Conservation (phyloP, 1,284 basidiomycete species). For the Moesziomyces sp. region DNA sequence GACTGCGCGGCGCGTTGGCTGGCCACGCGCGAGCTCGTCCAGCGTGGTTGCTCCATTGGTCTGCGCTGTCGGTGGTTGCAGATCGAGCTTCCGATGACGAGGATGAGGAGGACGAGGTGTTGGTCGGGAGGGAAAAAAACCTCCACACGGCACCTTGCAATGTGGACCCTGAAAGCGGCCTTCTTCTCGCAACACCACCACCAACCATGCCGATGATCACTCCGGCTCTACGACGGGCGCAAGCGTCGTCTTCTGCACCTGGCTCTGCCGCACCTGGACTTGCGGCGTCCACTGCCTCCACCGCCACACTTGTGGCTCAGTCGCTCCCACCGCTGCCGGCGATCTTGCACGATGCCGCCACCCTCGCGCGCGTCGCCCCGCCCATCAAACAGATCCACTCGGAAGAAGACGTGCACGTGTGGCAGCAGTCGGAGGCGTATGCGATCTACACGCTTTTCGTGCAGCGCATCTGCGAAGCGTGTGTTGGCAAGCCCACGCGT, state of each 20-base stretch:
- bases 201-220: slow-evolving; percentile 31
- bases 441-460: slow-evolving; percentile 57
- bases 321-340: slow-evolving; percentile 33
- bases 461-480: slow-evolving; percentile 62
- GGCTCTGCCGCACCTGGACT: neutral
- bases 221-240: slow-evolving; percentile 15
- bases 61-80: neutral
- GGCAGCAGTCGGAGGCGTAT: slow-evolving; percentile 61
- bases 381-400: slow-evolving; percentile 62
- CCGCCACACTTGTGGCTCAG: slow-evolving; percentile 29
- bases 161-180: slow-evolving; percentile 11
- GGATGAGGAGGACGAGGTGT: too few species aligned
- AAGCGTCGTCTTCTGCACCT: neutral
- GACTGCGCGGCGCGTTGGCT: slow-evolving; percentile 1
- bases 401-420: slow-evolving; percentile 62
- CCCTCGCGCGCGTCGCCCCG: slow-evolving; percentile 17
- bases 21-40: slow-evolving; percentile 24
- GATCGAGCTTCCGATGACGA: too few species aligned
- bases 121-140: neutral
- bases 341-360: slow-evolving; percentile 21
- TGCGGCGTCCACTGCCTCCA: slow-evolving; percentile 13
- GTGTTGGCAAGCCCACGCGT: slow-evolving; percentile 54
- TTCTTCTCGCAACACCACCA: neutral
- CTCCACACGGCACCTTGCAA: neutral
- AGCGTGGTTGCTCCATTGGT: slow-evolving; percentile 16